These are phyloP conservation scores for Bassia scoparia DNA, from an alignment of 148 eudicot genomes.

Conservation along the genomic window DNA sequence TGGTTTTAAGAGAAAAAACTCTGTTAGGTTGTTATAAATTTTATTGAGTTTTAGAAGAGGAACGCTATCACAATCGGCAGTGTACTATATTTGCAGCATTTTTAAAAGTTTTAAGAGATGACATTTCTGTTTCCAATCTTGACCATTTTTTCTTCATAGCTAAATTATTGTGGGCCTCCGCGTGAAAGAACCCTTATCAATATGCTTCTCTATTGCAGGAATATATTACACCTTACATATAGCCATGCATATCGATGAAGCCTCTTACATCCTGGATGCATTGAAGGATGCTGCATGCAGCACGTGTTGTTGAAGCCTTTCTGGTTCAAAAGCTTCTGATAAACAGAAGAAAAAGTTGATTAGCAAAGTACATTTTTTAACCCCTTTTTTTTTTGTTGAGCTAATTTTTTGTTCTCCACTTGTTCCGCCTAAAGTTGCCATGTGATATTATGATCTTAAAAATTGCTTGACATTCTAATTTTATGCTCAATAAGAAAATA, in stretches of 20 bases:
- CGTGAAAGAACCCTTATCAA: background rate
- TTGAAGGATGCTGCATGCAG: conserved; percentile 78
- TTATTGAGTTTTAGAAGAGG: too few species aligned
- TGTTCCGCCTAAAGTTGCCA: background rate
- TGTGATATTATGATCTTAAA: background rate
- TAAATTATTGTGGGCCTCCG: background rate
- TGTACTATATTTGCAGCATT: too few species aligned
- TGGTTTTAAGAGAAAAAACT: too few species aligned
- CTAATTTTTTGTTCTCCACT: background rate
- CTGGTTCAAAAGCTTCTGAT: conserved; percentile 62
- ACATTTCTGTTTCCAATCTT: background rate
- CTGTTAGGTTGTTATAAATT: too few species aligned
- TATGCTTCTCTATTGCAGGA: conserved; percentile 52
- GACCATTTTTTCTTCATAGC: background rate
- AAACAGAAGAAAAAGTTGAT: conserved; percentile 75
- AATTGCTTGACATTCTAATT: background rate
- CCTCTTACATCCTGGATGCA: conserved; percentile 48
- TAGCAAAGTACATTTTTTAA: conserved; percentile 49
- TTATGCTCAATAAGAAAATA: background rate
- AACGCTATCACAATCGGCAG: too few species aligned
- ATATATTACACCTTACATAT: conserved; percentile 62
- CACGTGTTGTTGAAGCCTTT: conserved; percentile 85
- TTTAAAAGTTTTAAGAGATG: too few species aligned
- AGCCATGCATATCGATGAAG: conserved; percentile 80
- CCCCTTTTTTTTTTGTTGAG: conserved; percentile 12